Evolutionary conservation across 225 moss, liverwort and hornwort genomes (phyloP).

Genomic region (Neckera pumila): DNA sequence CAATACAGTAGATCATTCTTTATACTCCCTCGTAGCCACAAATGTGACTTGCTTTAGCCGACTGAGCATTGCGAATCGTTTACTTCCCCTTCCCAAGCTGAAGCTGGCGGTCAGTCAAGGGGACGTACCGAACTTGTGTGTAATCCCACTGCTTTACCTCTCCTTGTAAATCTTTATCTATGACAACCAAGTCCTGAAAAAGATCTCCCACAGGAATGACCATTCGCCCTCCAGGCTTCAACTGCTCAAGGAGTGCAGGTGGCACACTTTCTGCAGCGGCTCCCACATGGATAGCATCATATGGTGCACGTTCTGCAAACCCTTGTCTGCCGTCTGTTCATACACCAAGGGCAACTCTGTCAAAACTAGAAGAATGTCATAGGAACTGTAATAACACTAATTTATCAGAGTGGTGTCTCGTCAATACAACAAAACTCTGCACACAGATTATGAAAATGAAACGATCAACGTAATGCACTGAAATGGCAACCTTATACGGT

Average conservation of each 20-base stretch:
- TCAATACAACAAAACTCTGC: too few species aligned
- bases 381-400: not conserved
- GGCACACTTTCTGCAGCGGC: conserved; percentile 54
- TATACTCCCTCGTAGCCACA: not conserved
- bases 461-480: not conserved
- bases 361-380: not conserved
- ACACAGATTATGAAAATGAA: not conserved
- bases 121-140: conserved; percentile 63
- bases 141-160: conserved; percentile 38
- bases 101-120: conserved; percentile 49
- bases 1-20: not conserved
- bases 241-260: conserved; percentile 61
- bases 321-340: conserved; percentile 62
- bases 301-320: conserved; percentile 56
- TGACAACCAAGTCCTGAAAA: conserved; percentile 59
- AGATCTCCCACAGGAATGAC: conserved; percentile 77
- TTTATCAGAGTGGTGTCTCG: not conserved
- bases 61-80: not conserved
- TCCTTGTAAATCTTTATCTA: conserved; percentile 55
- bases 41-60: not conserved
- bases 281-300: conserved; percentile 79
- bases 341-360: not conserved
- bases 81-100: conserved; percentile 37
- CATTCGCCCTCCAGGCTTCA: conserved; percentile 71
- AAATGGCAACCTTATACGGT: not conserved